Evolutionary conservation across 179 eudicot species (phyloP).

Genomic region (Actinidia polygama): DNA sequence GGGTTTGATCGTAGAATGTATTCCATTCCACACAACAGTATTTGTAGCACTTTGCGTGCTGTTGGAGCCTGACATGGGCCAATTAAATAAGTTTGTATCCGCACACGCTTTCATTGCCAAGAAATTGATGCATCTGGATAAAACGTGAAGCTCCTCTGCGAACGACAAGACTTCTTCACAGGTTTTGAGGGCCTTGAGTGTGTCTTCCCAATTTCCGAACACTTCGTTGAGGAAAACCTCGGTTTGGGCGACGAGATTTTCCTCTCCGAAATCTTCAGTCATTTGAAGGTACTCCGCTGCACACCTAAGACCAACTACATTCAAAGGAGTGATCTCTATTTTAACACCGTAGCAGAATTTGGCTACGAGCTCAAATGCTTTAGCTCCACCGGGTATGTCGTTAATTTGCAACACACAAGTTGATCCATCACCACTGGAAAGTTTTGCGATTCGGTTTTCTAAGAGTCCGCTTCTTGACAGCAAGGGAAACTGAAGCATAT

Average conservation of each 20-base stretch:
- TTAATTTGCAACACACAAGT: constrained; percentile 33
- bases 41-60: constrained; percentile 17
- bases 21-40: constrained; percentile 44
- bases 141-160: constrained; percentile 58
- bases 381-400: constrained; percentile 65
- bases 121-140: constrained; percentile 53
- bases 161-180: constrained; percentile 47
- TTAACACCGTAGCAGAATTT: constrained; percentile 62
- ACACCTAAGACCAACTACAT: constrained; percentile 57
- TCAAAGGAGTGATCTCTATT: constrained; percentile 51
- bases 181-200: constrained; percentile 52
- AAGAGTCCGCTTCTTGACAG: constrained; percentile 51
- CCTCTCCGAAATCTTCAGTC: constrained; percentile 59
- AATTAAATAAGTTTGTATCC: constrained; percentile 31
- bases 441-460: constrained; percentile 38
- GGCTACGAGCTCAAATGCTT: constrained; percentile 57
- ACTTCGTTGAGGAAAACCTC: constrained; percentile 53
- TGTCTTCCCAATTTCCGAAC: constrained; percentile 51
- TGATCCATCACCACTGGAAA: constrained; percentile 27
- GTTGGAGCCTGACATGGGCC: constrained; percentile 39
- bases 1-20: constrained; percentile 27
- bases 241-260: constrained; percentile 49
- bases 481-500: constrained; percentile 55
- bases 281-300: constrained; percentile 68
- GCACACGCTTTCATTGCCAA: constrained; percentile 55